A percentile compares a stretch with the other conserved stretches of the same genome.
These are phyloP conservation scores for Mucor racemosus DNA, from an alignment of 371 early-diverging fungal species.

Conservation along the genomic window DNA sequence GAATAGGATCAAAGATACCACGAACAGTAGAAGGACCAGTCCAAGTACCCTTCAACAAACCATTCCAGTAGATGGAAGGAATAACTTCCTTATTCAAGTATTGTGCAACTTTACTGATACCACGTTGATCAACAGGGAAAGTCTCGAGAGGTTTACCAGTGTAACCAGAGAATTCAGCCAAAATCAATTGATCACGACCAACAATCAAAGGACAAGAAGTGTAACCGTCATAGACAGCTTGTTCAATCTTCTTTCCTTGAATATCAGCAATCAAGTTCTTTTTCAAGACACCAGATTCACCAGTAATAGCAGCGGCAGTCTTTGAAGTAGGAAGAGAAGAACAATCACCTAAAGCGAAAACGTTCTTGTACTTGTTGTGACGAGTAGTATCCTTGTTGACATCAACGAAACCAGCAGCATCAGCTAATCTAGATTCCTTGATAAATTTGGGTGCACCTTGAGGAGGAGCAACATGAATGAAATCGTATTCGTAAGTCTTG, in stretches of 20 bases:
- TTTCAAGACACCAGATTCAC: conserved; percentile 78
- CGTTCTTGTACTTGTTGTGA: conserved; percentile 79
- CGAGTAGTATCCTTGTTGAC: conserved; percentile 81
- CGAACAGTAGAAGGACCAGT: conserved; percentile 72
- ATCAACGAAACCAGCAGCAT: conserved; percentile 85
- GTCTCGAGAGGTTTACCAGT: conserved; percentile 82
- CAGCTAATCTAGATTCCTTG: conserved; percentile 70
- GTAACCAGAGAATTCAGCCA: conserved; percentile 91
- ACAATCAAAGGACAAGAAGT: conserved; percentile 81
- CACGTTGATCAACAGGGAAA: conserved; percentile 83
- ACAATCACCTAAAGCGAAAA: conserved; percentile 86
- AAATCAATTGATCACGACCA: conserved; percentile 78
- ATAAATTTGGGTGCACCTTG: conserved; percentile 83
- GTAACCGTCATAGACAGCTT: conserved; percentile 81
- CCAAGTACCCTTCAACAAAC: conserved; percentile 80
- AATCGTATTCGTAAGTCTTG: conserved; percentile 72
- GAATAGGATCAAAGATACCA: conserved; percentile 52
- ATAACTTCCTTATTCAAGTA: conserved; percentile 77
- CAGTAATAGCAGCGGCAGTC: conserved; percentile 89
- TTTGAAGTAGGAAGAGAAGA: conserved; percentile 88
- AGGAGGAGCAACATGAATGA: conserved; percentile 90
- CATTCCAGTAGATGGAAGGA: conserved; percentile 82
- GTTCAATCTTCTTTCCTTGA: conserved; percentile 48
- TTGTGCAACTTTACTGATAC: conserved; percentile 67
- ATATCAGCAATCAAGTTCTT: conserved; percentile 78